phyloP scores from a whole-genome alignment of 371 early-diverging fungal species.

The Encephalitozoon hellem region DNA sequence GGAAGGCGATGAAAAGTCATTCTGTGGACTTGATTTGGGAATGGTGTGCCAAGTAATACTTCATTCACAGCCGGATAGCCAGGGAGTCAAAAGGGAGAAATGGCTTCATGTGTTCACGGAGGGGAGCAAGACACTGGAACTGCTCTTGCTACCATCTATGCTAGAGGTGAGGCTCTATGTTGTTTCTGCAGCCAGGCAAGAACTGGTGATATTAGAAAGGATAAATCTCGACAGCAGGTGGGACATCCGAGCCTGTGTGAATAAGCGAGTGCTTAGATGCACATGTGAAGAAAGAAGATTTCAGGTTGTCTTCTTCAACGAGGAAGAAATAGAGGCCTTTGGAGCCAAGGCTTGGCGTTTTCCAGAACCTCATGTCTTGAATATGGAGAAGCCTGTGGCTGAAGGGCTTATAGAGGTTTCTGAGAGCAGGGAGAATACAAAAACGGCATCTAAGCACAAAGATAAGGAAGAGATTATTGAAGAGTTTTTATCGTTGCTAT shows the following conservation, averaged over 20 bases:
- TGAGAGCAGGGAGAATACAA: not conserved
- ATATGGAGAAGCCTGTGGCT: not conserved
- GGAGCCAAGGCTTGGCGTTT: not conserved
- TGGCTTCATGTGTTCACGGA: conserved; percentile 35
- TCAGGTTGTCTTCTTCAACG: conserved; percentile 12
- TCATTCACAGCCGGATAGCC: conserved; percentile 20
- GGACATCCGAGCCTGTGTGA: not conserved
- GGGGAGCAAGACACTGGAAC: conserved; percentile 8
- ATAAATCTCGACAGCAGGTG: not conserved
- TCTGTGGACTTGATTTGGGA: conserved; percentile 11
- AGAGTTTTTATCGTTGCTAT: not conserved
- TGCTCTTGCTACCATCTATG: not conserved
- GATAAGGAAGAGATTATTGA: not conserved
- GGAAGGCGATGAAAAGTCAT: not conserved
- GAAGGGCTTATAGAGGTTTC: not conserved
- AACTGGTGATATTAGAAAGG: conserved; percentile 6
- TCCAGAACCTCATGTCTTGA: not conserved
- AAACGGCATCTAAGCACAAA: not conserved
- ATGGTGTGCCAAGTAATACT: conserved; percentile 5
- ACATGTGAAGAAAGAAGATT: conserved; percentile 8
- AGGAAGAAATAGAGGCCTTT: conserved; percentile 12
- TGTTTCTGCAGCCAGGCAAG: not conserved
- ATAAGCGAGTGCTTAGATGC: not conserved
- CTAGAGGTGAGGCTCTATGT: conserved; percentile 7
- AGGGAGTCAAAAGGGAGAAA: not conserved